phyloP scores from a whole-genome alignment of 1,139 yeast genomes.

The Yamadazyma diddensiae region DNA sequence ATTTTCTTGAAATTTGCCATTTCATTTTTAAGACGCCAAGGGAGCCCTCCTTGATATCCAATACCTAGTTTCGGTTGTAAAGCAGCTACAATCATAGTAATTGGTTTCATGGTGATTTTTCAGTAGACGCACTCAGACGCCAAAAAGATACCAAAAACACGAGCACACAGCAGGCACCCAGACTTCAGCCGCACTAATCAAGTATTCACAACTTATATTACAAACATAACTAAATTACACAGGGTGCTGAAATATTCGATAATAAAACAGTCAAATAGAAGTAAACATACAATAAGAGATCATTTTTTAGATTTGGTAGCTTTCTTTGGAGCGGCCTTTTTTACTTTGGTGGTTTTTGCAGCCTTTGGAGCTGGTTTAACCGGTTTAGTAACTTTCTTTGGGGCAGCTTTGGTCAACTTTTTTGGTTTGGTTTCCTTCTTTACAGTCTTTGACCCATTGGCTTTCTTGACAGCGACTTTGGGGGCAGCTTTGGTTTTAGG shows the following conservation, averaged over 20 bases:
- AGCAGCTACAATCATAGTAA: conserved; percentile 80
- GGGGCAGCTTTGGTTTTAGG: conserved; percentile 10
- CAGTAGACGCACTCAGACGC: conserved; percentile 13
- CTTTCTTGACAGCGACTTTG: conserved; percentile 17
- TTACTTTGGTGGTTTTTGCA: no score
- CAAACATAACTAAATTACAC: conserved; percentile 3
- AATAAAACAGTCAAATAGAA: conserved; percentile 1
- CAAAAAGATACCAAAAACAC: conserved; percentile 5
- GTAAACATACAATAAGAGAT: conserved; percentile 2
- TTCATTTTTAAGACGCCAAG: conserved; percentile 85
- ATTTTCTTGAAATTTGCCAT: conserved; percentile 80
- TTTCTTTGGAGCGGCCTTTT: conserved; percentile 11
- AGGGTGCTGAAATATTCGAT: conserved; percentile 5
- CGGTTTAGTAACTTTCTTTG: conserved; percentile 12
- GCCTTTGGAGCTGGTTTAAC: no score
- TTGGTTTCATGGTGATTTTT: conserved; percentile 16
- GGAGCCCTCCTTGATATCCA: conserved; percentile 76
- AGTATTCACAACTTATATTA: conserved; percentile 10
- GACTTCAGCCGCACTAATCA: no score
- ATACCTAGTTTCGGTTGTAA: conserved; percentile 78
- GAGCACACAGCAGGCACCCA: no score
- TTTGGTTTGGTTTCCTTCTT: conserved; percentile 5
- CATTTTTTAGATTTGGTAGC: conserved; percentile 2
- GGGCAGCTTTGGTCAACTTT: conserved; percentile 4
- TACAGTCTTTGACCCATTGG: conserved; percentile 14